These are phyloP conservation scores for Lentinula boryana DNA, from an alignment of 768 basidiomycete genomes.

Conservation along the genomic window DNA sequence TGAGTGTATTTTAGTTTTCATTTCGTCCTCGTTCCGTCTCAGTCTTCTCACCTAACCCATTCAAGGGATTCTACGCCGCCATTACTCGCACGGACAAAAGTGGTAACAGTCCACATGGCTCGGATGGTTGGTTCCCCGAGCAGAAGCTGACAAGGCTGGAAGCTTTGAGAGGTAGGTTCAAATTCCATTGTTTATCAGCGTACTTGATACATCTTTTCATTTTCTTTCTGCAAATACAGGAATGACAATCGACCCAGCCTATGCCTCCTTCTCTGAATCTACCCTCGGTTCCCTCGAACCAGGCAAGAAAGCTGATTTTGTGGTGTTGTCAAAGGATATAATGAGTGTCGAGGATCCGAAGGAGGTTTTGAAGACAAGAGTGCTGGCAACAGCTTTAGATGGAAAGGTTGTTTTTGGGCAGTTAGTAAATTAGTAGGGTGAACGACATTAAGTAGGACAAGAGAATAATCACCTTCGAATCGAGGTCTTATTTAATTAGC, in stretches of 20 bases:
- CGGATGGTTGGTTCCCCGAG: conserved; percentile 83
- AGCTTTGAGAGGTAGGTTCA: conserved; percentile 57
- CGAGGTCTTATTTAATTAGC: not conserved
- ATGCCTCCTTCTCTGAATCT: conserved; percentile 75
- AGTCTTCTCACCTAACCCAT: conserved; percentile 30
- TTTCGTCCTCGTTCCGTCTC: not conserved
- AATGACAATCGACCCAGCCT: conserved; percentile 87
- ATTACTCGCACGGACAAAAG: conserved; percentile 64
- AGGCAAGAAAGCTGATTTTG: conserved; percentile 83
- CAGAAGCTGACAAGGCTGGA: conserved; percentile 71
- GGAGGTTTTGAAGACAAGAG: conserved; percentile 54
- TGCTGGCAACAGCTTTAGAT: conserved; percentile 74
- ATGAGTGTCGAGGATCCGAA: conserved; percentile 34
- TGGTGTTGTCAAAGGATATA: conserved; percentile 79
- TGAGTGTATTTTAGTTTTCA: not conserved
- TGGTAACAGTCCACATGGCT: conserved; percentile 77
- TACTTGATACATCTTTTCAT: not conserved
- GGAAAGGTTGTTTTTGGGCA: conserved; percentile 43
- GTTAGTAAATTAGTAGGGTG: not conserved
- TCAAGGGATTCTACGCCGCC: conserved; percentile 81
- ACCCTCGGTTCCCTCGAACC: conserved; percentile 65
- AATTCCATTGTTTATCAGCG: not conserved
- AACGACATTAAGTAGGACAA: not conserved
- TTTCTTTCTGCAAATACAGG: conserved; percentile 31
- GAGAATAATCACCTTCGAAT: too few relatives aligned